A percentile compares a stretch with the other conserved stretches of the same genome.
Evolutionary conservation across 140 eudicot genomes (phyloP).

Genomic region (Flaveria floridana): DNA sequence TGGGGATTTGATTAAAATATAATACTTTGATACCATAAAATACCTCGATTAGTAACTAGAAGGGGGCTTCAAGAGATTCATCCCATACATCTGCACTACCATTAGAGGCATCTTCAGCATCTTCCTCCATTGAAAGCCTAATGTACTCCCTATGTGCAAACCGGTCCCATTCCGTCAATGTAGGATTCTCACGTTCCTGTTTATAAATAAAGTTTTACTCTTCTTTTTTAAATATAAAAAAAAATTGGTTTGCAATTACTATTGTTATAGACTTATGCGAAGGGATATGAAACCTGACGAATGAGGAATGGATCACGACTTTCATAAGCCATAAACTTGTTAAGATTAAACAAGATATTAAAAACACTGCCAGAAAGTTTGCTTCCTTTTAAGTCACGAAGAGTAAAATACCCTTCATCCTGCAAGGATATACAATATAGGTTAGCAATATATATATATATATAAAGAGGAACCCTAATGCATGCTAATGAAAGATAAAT

Average conservation of each 20-base stretch:
- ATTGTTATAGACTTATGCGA: background rate
- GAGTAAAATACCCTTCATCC: constrained; percentile 62
- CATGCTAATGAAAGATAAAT: constrained; percentile 20
- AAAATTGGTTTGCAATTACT: background rate
- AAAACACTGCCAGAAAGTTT: constrained; percentile 73
- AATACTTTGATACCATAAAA: background rate
- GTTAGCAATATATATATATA: background rate
- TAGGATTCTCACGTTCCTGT: constrained; percentile 89
- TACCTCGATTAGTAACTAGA: constrained; percentile 6
- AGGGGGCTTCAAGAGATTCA: constrained; percentile 46
- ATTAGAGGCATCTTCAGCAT: constrained; percentile 48
- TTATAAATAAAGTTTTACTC: background rate
- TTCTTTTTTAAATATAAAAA: background rate
- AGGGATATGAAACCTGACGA: constrained; percentile 59
- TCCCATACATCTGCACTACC: constrained; percentile 57
- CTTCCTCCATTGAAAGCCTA: constrained; percentile 78
- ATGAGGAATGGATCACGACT: constrained; percentile 84
- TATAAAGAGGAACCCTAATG: constrained; percentile 25
- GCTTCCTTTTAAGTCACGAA: constrained; percentile 65
- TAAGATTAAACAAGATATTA: constrained; percentile 75
- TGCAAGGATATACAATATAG: constrained; percentile 27
- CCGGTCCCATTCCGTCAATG: constrained; percentile 87
- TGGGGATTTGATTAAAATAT: background rate
- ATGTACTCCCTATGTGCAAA: constrained; percentile 86
- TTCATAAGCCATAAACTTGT: constrained; percentile 89